phyloP scores from a whole-genome alignment of 2,329 filamentous ascomycete genomes.

The Botrytis medusae region DNA sequence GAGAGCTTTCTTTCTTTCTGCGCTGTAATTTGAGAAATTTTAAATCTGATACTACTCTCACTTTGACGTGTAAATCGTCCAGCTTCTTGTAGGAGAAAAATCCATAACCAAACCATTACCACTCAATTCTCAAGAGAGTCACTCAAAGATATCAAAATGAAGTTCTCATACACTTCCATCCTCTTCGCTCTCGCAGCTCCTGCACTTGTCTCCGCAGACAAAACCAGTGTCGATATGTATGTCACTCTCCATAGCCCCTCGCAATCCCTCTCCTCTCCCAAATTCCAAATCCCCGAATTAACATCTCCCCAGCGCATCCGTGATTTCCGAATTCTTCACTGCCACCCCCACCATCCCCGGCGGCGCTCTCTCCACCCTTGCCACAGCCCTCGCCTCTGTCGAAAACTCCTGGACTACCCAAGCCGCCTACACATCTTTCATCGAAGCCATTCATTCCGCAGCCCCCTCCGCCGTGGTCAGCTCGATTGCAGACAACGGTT shows the following conservation, averaged over 20 bases:
- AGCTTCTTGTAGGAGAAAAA: background rate
- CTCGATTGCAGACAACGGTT: conserved; percentile 25
- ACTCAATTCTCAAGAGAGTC: background rate
- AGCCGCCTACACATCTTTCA: background rate
- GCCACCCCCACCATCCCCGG: conserved; percentile 27
- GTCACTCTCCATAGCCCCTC: conserved; percentile 5
- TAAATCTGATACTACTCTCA: background rate
- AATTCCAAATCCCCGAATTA: background rate
- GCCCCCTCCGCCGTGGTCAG: conserved; percentile 25
- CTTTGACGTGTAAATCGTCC: background rate
- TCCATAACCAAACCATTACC: background rate
- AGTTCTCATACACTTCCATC: conserved; percentile 14
- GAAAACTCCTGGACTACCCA: background rate
- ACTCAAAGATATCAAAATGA: conserved; percentile 9
- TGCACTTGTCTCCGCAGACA: background rate
- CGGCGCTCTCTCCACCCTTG: conserved; percentile 31
- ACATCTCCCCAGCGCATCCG: conserved; percentile 23
- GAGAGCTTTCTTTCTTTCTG: too few species aligned
- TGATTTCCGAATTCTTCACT: conserved; percentile 30
- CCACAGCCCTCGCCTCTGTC: conserved; percentile 11
- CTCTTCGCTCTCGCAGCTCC: conserved; percentile 5
- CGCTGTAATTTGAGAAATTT: background rate
- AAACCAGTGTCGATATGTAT: conserved; percentile 29
- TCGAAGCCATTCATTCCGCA: conserved; percentile 27
- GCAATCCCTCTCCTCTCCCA: too few species aligned